Percentiles rank a stretch among this genome's conserved stretches.
Conservation (phyloP, 1,139 yeast genomes). For the Scheffersomyces insectosa region DNA sequence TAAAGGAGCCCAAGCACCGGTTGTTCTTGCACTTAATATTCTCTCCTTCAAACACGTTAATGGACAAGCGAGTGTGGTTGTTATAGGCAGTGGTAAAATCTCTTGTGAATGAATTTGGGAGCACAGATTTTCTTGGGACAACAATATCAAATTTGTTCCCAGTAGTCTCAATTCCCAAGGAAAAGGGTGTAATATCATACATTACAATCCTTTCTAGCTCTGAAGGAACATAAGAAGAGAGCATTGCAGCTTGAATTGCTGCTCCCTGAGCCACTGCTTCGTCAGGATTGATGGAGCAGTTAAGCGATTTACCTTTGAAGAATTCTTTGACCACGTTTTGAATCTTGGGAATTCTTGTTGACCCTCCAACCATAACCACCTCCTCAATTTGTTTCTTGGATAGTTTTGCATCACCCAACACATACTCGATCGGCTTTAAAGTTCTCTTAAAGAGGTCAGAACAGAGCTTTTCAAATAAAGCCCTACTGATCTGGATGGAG, state of each 20-base stretch:
- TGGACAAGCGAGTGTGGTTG: not conserved
- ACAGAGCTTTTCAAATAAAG: slow-evolving; percentile 92
- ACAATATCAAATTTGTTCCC: slow-evolving; percentile 17
- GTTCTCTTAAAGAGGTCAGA: slow-evolving; percentile 85
- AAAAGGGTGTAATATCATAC: slow-evolving; percentile 50
- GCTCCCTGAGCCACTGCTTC: slow-evolving; percentile 60
- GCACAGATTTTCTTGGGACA: not conserved
- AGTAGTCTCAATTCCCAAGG: slow-evolving; percentile 51
- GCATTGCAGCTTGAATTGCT: slow-evolving; percentile 86
- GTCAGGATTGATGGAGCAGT: slow-evolving; percentile 96
- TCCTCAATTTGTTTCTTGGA: slow-evolving; percentile 84
- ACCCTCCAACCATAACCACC: slow-evolving; percentile 95
- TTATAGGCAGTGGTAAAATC: not conserved
- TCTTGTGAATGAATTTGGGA: not conserved
- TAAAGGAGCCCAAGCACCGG: not conserved
- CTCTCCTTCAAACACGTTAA: not conserved
- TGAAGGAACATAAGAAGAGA: slow-evolving; percentile 61
- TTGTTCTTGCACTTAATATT: not conserved
- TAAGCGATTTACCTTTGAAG: slow-evolving; percentile 91
- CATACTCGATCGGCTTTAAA: slow-evolving; percentile 90
- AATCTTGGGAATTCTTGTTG: slow-evolving; percentile 97
- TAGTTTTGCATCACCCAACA: slow-evolving; percentile 83
- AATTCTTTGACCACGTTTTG: slow-evolving; percentile 83
- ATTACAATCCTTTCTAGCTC: slow-evolving; percentile 50
- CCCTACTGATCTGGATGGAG: slow-evolving; percentile 88